Base-by-base conservation (phyloP, 176 grass and related monocot species). In the Eragrostis nindensis region DNA sequence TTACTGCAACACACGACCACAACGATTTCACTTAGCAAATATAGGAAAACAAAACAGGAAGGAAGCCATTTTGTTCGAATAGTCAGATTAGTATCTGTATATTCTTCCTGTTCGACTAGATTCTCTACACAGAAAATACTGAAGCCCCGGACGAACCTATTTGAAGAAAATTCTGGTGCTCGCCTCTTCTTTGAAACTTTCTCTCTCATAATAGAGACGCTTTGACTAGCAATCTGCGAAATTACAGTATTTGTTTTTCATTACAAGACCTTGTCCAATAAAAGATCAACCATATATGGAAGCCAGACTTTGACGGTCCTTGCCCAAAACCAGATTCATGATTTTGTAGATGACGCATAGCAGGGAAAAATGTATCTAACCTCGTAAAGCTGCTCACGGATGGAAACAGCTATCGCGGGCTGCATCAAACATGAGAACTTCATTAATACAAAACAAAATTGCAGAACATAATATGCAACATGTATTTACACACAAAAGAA, bases 381-480 rank as follows among this genome's bases (percentile, higher is more conserved):
- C 96, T 99, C 92, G 66, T 95, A 99, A 74, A 99, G 87, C 75
- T 99, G 96, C 73, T 99, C 96, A 25, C 92, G 91, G 55, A 99
- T 99, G 57, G 90, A 90, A 75, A 95, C 90, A 52, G 96, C 90
- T 77, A 99, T 90, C 56, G 92, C 96, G 49, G 90, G 96, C 96
- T 99, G 84, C 72, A 86, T 53, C 22, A 66, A 81, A 71, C 62
- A 78, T 14, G 42, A 66, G 14, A 5, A 69, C 15, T 86, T 68
- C 26, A 41, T 90, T 42, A 78, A 7, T 1, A 22, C 32, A 86
- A 48, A 77, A 71, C 2, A 81, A 85, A 24, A 22, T 48, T 81
- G 8, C 40, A 47, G 7, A 70, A 78, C 75, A 38, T 45, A 49
- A 6, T 73, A 19, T 5, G 39, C 0, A 41, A 42, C 0, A 55